phyloP scores from a whole-genome alignment of 768 basidiomycete species.

The Lactarius akahatsu region DNA sequence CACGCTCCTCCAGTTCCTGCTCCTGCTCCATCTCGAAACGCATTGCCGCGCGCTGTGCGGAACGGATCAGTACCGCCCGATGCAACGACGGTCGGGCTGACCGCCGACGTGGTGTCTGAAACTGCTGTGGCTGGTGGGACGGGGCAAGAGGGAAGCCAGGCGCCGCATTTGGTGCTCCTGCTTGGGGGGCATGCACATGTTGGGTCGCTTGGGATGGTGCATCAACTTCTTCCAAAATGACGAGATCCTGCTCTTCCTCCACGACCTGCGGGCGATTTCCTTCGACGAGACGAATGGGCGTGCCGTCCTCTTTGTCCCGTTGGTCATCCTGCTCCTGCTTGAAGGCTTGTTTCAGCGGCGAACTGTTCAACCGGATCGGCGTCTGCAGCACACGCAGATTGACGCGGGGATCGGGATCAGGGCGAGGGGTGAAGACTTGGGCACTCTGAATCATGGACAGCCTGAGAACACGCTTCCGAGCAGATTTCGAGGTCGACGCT shows the following conservation, averaged over 20 bases:
- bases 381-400: conserved; percentile 64
- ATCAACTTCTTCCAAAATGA: conserved; percentile 71
- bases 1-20: conserved; percentile 47
- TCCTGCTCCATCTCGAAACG: conserved; percentile 51
- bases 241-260: conserved; percentile 66
- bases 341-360: conserved; percentile 29
- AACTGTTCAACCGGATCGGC: conserved; percentile 40
- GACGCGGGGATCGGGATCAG: conserved; percentile 56
- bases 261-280: conserved; percentile 66
- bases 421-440: conserved; percentile 68
- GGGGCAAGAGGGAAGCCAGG: conserved; percentile 26
- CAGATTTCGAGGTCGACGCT: conserved; percentile 27
- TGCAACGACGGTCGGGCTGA: conserved; percentile 52
- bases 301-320: conserved; percentile 45
- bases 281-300: conserved; percentile 59
- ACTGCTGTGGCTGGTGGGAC: conserved; percentile 30
- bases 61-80: conserved; percentile 67
- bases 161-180: conserved; percentile 11
- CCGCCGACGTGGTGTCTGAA: conserved; percentile 32
- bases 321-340: conserved; percentile 35
- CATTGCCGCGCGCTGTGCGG: conserved; percentile 60
- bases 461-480: conserved; percentile 48
- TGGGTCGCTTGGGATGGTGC: conserved; percentile 27
- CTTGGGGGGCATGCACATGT: conserved; percentile 17
- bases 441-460: conserved; percentile 76